phyloP scores from a whole-genome alignment of 306 rosid genomes.

The Trifolium pratense region DNA sequence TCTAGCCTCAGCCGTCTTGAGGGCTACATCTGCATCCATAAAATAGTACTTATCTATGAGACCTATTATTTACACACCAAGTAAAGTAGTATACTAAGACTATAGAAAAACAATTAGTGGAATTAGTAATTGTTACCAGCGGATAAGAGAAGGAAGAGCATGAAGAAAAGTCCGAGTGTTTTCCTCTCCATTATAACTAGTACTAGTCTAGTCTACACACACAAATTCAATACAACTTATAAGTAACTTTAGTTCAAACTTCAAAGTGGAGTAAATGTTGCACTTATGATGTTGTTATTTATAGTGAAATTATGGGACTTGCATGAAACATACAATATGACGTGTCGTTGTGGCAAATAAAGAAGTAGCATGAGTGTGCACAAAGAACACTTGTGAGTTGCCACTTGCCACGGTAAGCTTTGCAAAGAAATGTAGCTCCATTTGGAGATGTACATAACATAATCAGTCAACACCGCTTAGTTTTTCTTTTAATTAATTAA shows the following conservation, averaged over 20 bases:
- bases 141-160: not conserved
- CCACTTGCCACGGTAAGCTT: conserved; percentile 19
- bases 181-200: not conserved
- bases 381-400: not conserved
- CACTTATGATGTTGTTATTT: not conserved
- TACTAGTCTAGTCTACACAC: too few relatives aligned
- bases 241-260: not conserved
- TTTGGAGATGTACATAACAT: not conserved
- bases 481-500: not conserved
- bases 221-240: not conserved
- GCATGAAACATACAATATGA: not conserved
- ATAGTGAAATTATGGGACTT: not conserved
- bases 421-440: not conserved
- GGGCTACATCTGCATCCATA: not conserved
- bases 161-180: not conserved
- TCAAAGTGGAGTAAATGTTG: not conserved
- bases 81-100: too few relatives aligned
- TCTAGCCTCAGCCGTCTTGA: not conserved
- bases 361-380: conserved; percentile 9
- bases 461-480: not conserved
- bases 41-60: too few relatives aligned
- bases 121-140: too few relatives aligned
- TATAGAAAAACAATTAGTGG: too few relatives aligned
- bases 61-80: too few relatives aligned
- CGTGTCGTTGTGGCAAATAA: conserved; percentile 2